phyloP scores from a whole-genome alignment of 768 basidiomycete genomes.

The Panellus pusillus region DNA sequence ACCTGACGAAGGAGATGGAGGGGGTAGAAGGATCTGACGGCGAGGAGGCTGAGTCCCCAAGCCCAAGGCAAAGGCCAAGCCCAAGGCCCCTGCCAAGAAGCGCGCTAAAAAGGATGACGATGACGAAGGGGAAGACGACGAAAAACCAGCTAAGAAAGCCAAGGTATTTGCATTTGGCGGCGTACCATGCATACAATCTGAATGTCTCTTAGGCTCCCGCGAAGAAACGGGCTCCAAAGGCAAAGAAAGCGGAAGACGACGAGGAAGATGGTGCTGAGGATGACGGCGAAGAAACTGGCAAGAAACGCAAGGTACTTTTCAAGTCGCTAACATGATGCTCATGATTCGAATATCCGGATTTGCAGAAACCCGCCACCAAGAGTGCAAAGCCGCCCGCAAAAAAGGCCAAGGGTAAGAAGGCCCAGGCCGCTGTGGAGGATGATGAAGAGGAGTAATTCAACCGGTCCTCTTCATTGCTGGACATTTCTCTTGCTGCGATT shows the following conservation, averaged over 20 bases:
- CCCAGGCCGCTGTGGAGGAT: not conserved
- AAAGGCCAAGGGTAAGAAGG: constrained; percentile 36
- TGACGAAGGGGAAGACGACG: constrained; percentile 37
- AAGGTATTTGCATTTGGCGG: no score
- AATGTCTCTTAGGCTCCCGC: constrained; percentile 27
- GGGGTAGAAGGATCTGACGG: constrained; percentile 35
- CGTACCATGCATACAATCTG: no score
- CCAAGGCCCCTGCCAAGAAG: constrained; percentile 36
- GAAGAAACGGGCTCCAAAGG: constrained; percentile 32
- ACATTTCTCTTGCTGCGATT: no score
- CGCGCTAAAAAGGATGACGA: constrained; percentile 30
- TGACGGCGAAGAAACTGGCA: constrained; percentile 46
- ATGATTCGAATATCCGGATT: constrained; percentile 4
- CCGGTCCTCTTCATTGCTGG: no score
- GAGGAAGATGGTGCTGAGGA: constrained; percentile 47
- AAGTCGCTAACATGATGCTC: not conserved
- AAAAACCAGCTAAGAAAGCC: constrained; percentile 20
- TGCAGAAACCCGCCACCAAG: constrained; percentile 44
- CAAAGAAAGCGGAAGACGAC: constrained; percentile 38
- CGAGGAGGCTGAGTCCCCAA: constrained; percentile 35
- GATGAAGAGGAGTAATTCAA: constrained; percentile 7
- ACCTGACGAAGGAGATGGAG: constrained; percentile 25
- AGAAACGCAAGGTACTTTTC: constrained; percentile 68
- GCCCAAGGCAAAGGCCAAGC: constrained; percentile 42
- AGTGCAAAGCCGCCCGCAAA: constrained; percentile 47